A percentile compares a stretch with the other conserved stretches of the same genome.
phyloP scores from a whole-genome alignment of 1,284 basidiomycete species.

The Laetiporus sulphureus region DNA sequence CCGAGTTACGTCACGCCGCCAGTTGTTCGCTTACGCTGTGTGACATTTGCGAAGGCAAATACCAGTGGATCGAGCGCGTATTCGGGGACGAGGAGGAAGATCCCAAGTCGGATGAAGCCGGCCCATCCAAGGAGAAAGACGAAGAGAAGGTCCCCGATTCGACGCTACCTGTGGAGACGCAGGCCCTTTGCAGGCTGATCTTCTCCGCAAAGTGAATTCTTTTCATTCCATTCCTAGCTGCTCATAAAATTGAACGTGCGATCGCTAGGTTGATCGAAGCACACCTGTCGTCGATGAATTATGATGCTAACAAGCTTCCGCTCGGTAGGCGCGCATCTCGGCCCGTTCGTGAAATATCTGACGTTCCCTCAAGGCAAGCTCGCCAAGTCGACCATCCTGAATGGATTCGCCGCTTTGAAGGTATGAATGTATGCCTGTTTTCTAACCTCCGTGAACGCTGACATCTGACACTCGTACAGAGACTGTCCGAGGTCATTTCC shows the following conservation, averaged over 20 bases:
- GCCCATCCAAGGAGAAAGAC: slow-evolving; percentile 29
- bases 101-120: slow-evolving; percentile 24
- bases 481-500: slow-evolving; percentile 46
- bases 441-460: not conserved
- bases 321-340: slow-evolving; percentile 36
- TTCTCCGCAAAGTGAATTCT: slow-evolving; percentile 42
- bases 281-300: slow-evolving; percentile 60
- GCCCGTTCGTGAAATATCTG: not conserved
- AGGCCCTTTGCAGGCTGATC: slow-evolving; percentile 52
- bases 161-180: slow-evolving; percentile 37
- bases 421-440: slow-evolving; percentile 18
- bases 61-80: slow-evolving; percentile 51
- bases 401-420: slow-evolving; percentile 55
- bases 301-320: slow-evolving; percentile 64
- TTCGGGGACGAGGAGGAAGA: slow-evolving; percentile 42
- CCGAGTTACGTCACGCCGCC: not conserved
- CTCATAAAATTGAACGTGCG: not conserved
- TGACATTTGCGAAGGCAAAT: slow-evolving; percentile 50
- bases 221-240: slow-evolving; percentile 1
- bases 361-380: slow-evolving; percentile 38
- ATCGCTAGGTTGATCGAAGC: slow-evolving; percentile 44
- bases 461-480: slow-evolving; percentile 25
- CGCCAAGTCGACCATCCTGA: slow-evolving; percentile 48
- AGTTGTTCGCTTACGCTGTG: slow-evolving; percentile 1
- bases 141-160: slow-evolving; percentile 43